phyloP scores from a whole-genome alignment of 768 basidiomycete genomes.

The Asterophora parasitica region DNA sequence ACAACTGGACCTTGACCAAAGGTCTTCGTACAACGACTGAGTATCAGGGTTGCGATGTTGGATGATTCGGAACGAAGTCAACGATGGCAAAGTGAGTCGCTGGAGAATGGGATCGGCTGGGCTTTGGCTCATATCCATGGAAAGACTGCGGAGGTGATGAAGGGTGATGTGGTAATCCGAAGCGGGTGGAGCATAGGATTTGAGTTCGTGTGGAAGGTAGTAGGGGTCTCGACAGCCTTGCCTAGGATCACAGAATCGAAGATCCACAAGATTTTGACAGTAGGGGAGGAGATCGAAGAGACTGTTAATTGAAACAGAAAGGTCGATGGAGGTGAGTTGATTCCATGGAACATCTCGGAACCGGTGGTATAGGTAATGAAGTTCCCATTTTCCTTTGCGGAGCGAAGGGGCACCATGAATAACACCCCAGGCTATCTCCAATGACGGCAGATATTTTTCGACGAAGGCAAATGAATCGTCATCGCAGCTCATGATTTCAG shows the following conservation, averaged over 20 bases:
- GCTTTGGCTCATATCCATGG: background rate
- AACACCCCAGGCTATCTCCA: background rate
- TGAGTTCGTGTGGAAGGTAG: background rate
- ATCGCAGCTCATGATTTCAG: conserved; percentile 1
- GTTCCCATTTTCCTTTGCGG: conserved; percentile 5
- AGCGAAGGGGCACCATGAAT: background rate
- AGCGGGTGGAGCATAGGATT: background rate
- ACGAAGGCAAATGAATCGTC: background rate
- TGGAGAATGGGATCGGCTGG: conserved; percentile 4
- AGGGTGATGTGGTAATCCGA: background rate
- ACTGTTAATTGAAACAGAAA: background rate
- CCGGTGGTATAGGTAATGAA: conserved; percentile 3
- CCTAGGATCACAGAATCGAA: conserved; percentile 3
- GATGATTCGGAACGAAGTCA: conserved; percentile 5
- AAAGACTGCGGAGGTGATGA: conserved; percentile 1
- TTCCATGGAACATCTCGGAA: conserved; percentile 5
- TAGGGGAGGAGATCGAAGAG: conserved; percentile 7
- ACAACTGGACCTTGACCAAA: conserved; percentile 8
- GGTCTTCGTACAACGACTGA: background rate
- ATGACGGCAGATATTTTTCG: background rate
- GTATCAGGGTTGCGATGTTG: background rate
- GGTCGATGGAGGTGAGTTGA: background rate
- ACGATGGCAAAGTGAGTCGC: conserved; percentile 7
- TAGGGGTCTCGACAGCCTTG: background rate
- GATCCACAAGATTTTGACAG: conserved; percentile 8